These are phyloP conservation scores for Arthrobotrys musiformis DNA, from an alignment of 2,329 filamentous ascomycete genomes.

Conservation along the genomic window DNA sequence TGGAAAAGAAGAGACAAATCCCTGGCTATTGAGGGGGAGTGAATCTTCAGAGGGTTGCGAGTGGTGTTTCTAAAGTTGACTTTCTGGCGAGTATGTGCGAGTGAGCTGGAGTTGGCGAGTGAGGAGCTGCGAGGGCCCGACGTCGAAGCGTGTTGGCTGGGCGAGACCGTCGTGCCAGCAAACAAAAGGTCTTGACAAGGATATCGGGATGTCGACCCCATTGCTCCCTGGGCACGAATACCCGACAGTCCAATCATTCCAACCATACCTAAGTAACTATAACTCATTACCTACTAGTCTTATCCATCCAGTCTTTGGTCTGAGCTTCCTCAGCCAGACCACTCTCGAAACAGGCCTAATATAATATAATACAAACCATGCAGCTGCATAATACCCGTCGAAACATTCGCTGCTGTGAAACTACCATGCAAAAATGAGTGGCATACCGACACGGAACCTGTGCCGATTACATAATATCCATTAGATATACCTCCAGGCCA, in stretches of 20 bases:
- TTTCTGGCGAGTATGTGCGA: background rate
- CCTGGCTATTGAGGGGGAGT: background rate
- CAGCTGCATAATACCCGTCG: background rate
- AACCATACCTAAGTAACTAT: too few relatives aligned
- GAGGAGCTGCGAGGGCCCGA: conserved; percentile 25
- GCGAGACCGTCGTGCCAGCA: conserved; percentile 21
- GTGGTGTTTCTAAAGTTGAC: background rate
- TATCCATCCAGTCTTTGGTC: background rate
- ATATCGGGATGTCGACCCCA: conserved; percentile 23
- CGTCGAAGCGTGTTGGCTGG: conserved; percentile 36
- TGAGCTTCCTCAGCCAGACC: background rate
- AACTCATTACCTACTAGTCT: background rate
- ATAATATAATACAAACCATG: background rate
- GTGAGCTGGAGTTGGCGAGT: conserved; percentile 11
- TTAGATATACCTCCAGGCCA: background rate
- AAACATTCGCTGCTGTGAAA: too few relatives aligned
- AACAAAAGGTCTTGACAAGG: conserved; percentile 14
- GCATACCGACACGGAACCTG: background rate
- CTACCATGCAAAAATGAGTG: background rate
- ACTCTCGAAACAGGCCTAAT: background rate
- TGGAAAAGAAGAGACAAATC: background rate
- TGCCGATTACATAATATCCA: background rate
- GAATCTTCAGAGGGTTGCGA: background rate
- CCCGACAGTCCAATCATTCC: background rate
- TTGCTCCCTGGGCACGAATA: conserved; percentile 14